Conservation (phyloP, 768 basidiomycete species). For the Pisolithus orientalis region DNA sequence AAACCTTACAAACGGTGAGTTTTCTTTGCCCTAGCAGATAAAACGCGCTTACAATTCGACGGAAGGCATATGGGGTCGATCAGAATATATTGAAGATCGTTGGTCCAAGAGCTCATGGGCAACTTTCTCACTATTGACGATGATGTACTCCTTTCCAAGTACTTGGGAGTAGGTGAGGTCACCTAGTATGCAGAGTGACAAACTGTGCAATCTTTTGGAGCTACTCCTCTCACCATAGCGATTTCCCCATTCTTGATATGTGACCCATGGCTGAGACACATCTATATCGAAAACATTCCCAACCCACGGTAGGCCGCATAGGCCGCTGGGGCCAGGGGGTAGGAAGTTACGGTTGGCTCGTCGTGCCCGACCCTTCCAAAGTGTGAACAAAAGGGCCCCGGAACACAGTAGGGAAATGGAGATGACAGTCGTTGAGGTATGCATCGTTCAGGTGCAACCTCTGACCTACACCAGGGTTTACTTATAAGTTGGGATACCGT, state of each 20-base stretch:
- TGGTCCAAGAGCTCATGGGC: constrained; percentile 23
- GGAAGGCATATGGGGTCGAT: constrained; percentile 15
- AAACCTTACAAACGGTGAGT: no score
- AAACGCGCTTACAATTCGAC: not conserved
- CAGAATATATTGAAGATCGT: constrained; percentile 23
- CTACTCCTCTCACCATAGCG: not conserved
- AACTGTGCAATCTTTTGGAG: not conserved
- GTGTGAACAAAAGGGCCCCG: no score
- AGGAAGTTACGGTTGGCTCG: not conserved
- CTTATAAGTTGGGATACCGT: no score
- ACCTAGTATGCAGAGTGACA: not conserved
- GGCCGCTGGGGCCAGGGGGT: constrained; percentile 12
- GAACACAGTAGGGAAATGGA: no score
- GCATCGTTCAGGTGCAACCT: no score
- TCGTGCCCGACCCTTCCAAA: no score
- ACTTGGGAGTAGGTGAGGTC: not conserved
- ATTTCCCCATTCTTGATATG: not conserved
- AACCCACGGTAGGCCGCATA: constrained; percentile 10
- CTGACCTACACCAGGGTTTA: no score
- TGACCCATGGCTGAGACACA: constrained; percentile 8
- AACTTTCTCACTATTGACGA: constrained; percentile 17
- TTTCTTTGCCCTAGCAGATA: not conserved
- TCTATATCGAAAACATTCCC: constrained; percentile 12
- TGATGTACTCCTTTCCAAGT: constrained; percentile 9
- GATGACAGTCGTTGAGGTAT: no score